A percentile compares a stretch with the other conserved stretches of the same genome.
Conservation (phyloP, 2,329 filamentous ascomycete genomes). For the Trichophyton mentagrophytes region DNA sequence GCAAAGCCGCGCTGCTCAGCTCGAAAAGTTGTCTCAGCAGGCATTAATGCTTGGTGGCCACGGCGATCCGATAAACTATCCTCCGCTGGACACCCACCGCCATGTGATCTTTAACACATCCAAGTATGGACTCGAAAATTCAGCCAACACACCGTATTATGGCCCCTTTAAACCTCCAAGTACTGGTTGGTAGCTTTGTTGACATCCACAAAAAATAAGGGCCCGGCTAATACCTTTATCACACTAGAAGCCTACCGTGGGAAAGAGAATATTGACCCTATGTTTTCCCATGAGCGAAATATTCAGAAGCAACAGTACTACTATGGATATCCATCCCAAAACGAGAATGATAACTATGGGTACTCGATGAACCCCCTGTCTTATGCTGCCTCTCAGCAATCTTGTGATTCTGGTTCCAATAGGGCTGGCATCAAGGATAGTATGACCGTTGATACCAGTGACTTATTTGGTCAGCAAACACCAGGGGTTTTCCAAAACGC, state of each 20-base stretch:
- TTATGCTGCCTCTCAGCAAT: conserved; percentile 13
- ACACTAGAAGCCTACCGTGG: conserved; percentile 13
- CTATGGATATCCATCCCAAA: conserved; percentile 16
- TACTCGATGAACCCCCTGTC: conserved; percentile 26
- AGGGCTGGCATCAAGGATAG: conserved; percentile 5
- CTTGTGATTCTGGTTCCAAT: conserved; percentile 11
- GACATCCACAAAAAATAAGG: not conserved
- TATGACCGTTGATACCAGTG: not conserved
- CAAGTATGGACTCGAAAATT: not conserved
- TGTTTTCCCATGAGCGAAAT: conserved; percentile 17
- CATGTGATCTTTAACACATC: conserved; percentile 17
- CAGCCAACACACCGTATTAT: not conserved
- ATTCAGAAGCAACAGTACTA: conserved; percentile 17
- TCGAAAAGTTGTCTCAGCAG: conserved; percentile 12
- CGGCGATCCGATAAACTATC: conserved; percentile 23
- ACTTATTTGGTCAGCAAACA: conserved; percentile 8
- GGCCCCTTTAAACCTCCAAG: not conserved
- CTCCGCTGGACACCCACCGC: conserved; percentile 20
- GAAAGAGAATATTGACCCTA: conserved; percentile 31
- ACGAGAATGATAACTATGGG: conserved; percentile 17
- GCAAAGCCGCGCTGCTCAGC: conserved; percentile 7
- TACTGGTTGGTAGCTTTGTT: not conserved
- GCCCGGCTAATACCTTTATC: conserved; percentile 10
- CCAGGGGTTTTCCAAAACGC: conserved; percentile 13
- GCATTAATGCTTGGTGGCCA: conserved; percentile 17